Percentiles rank a stretch among this genome's conserved stretches.
These are phyloP conservation scores for Metschnikowia dekortorum DNA, from an alignment of 805 yeast genomes.

Conservation along the genomic window DNA sequence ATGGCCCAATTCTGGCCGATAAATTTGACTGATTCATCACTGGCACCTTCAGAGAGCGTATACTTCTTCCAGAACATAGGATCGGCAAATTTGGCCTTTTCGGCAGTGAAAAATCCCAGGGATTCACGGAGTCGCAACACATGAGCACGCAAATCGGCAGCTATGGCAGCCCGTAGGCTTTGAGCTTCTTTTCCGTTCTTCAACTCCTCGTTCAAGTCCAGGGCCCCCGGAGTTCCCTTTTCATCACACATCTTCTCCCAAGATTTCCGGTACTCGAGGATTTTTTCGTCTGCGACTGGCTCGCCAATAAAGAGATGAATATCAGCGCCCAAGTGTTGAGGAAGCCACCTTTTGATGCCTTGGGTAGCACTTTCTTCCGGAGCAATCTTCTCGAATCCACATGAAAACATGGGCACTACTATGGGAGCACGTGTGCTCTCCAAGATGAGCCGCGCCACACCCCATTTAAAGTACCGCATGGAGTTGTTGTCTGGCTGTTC, in stretches of 20 bases:
- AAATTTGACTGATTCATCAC: conserved; percentile 65
- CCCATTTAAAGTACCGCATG: conserved; percentile 96
- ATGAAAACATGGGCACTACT: conserved; percentile 77
- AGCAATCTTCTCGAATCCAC: conserved; percentile 82
- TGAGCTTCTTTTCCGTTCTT: conserved; percentile 62
- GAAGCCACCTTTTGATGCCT: conserved; percentile 54
- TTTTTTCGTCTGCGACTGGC: conserved; percentile 55
- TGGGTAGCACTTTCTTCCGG: conserved; percentile 67
- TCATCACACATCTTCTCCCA: conserved; percentile 65
- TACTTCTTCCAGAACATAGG: conserved; percentile 74
- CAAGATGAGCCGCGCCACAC: conserved; percentile 75
- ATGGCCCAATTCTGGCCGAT: conserved; percentile 84
- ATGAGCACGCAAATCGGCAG: conserved; percentile 60
- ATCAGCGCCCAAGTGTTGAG: conserved; percentile 62
- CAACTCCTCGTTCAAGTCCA: conserved; percentile 58
- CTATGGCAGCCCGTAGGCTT: conserved; percentile 63
- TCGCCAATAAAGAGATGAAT: conserved; percentile 70
- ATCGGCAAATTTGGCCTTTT: conserved; percentile 63
- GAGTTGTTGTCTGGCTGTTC: conserved; percentile 77
- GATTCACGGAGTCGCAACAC: conserved; percentile 46
- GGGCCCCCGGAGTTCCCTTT: conserved; percentile 50
- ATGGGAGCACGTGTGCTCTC: conserved; percentile 84
- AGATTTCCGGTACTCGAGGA: conserved; percentile 57
- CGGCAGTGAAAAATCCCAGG: conserved; percentile 46
- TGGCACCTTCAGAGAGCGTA: conserved; percentile 59